Conservation (phyloP, 805 yeast species). For the Phaffomyces thermotolerans region DNA sequence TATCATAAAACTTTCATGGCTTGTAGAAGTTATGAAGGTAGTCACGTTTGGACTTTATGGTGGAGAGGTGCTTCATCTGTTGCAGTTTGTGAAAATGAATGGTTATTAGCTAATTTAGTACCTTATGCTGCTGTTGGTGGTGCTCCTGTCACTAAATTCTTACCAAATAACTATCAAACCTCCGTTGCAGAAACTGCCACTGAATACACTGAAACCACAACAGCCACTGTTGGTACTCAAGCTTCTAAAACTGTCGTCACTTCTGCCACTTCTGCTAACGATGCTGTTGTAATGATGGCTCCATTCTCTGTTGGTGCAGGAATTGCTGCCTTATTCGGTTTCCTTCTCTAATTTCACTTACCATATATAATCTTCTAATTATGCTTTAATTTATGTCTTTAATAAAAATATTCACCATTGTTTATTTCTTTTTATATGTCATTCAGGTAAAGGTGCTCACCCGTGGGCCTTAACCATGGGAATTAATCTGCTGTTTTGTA, state of each 20-base stretch:
- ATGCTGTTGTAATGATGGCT: not conserved
- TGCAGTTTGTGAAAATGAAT: constrained; percentile 13
- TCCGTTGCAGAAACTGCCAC: constrained; percentile 18
- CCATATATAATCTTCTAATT: too few relatives aligned
- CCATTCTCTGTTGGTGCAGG: not conserved
- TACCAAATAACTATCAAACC: constrained; percentile 12
- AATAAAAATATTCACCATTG: too few relatives aligned
- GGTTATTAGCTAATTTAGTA: constrained; percentile 15
- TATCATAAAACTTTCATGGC: constrained; percentile 19
- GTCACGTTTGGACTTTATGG: constrained; percentile 10
- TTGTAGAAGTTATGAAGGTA: constrained; percentile 9
- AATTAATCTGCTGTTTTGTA: too few relatives aligned
- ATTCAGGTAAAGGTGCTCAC: too few relatives aligned
- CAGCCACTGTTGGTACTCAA: constrained; percentile 9
- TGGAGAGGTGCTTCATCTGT: constrained; percentile 21
- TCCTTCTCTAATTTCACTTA: constrained; percentile 1
- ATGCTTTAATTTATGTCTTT: too few relatives aligned
- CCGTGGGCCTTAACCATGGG: too few relatives aligned
- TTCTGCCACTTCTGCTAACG: constrained; percentile 1
- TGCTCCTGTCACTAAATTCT: constrained; percentile 7
- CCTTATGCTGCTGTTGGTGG: constrained; percentile 8
- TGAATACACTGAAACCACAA: constrained; percentile 16
- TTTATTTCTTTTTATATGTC: too few relatives aligned
- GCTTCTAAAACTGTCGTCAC: constrained; percentile 1
- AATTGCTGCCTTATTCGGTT: constrained; percentile 8